phyloP scores from a whole-genome alignment of 2,329 filamentous ascomycete genomes.

The Dothideomycetes sp. region DNA sequence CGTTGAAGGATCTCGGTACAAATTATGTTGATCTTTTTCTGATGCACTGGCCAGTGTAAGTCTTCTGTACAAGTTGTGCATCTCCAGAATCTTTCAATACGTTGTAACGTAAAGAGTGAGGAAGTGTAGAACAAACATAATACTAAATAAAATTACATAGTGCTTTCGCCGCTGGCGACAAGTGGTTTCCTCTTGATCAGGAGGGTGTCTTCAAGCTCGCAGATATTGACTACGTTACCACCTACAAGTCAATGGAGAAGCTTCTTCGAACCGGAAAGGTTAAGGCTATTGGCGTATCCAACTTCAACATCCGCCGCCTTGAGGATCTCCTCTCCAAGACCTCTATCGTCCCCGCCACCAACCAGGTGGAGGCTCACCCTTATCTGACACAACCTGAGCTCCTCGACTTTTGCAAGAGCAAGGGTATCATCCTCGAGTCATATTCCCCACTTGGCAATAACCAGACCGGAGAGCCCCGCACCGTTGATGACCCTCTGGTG shows the following conservation, averaged over 20 bases:
- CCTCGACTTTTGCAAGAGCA: constrained; percentile 22
- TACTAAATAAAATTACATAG: not conserved
- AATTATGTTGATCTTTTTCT: constrained; percentile 40
- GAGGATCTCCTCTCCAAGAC: constrained; percentile 22
- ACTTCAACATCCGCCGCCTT: constrained; percentile 15
- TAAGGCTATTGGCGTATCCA: constrained; percentile 18
- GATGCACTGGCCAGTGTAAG: constrained; percentile 36
- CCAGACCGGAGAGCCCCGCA: constrained; percentile 48
- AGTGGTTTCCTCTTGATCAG: constrained; percentile 22
- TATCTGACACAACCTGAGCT: constrained; percentile 27
- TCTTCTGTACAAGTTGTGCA: constrained; percentile 1
- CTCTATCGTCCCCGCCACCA: constrained; percentile 28
- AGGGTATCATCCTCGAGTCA: constrained; percentile 26
- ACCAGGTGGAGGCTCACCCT: constrained; percentile 28
- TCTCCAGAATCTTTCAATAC: not conserved
- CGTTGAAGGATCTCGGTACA: constrained; percentile 30
- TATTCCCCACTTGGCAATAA: constrained; percentile 33
- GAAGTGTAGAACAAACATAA: too few species aligned
- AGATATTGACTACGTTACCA: constrained; percentile 18
- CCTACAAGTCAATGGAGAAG: constrained; percentile 17
- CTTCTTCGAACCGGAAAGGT: constrained; percentile 16
- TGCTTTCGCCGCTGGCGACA: constrained; percentile 10
- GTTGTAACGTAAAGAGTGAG: not conserved
- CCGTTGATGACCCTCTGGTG: constrained; percentile 50
- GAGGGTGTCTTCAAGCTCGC: constrained; percentile 8